Base-by-base conservation (phyloP, 2,329 filamentous ascomycete genomes). In the Coniosporium tulheliwenetii region DNA sequence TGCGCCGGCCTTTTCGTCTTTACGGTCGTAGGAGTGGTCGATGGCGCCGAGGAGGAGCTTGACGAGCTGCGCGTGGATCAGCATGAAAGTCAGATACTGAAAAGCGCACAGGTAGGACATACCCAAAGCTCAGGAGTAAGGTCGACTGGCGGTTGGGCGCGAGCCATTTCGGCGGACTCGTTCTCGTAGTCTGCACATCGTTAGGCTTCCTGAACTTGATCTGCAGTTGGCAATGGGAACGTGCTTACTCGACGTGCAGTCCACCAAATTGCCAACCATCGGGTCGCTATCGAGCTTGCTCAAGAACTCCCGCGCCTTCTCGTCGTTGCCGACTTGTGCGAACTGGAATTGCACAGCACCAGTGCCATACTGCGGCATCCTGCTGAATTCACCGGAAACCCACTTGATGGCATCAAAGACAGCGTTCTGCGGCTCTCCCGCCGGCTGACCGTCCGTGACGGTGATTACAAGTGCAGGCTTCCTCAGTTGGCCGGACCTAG, bases 1-100 rank as follows among this genome's bases (percentile, higher is more conserved):
- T 5, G 57, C 55, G 53, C 51, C 43, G 46, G 40, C 2, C 55
- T 75, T 74, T 57, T 80, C 77, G 47, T 80, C 76, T 55, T 79
- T 76, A 49, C 66, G 69, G 47, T 80, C 76, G 48, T 80, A 80
- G 14, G 72, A 75, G 16, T 69, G 64, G 51, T 81, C 77, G 51
- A 81, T 78, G 32, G 75, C 71, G 44, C 77, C 77, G 19, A 81
- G 70, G 39, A 81, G 71, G 43, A 81, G 65, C 58, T 81, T 81
- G 46, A 77, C 67, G 50, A 77, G 66, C 64, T 66, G 40, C 10
- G 19, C 19, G 37, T 41, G 29, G 36, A 14, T 41, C 13, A 39
- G 5, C 10, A 39, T 29, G 13, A 19, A 39, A 2, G 3, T 5
- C 8, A 2, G 15, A 26, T n/a, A 31, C 12, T 3, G 14, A 8